Percentiles rank a stretch among this genome's conserved stretches.
These are phyloP conservation scores for Chalciporus sp. DNA, from an alignment of 1,284 basidiomycete genomes.

Conservation along the genomic window DNA sequence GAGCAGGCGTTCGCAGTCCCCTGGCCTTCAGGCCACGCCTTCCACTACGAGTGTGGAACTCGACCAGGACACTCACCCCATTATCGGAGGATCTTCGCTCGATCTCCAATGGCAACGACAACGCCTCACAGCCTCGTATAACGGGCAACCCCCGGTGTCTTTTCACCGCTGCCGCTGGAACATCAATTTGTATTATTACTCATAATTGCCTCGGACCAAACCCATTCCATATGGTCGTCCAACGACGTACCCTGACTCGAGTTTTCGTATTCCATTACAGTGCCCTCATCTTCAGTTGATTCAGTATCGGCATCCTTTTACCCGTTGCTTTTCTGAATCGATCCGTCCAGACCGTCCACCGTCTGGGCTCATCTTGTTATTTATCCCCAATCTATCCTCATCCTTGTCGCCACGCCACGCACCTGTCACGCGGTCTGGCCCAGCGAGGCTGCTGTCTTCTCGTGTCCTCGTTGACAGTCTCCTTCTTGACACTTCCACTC, in stretches of 20 bases:
- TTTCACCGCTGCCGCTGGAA: constrained; percentile 6
- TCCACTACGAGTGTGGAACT: constrained; percentile 30
- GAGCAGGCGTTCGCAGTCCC: constrained; percentile 15
- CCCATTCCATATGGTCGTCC: constrained; percentile 20
- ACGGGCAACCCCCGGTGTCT: constrained; percentile 16
- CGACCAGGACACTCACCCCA: constrained; percentile 18
- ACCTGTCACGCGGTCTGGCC: constrained; percentile 5
- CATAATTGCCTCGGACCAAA: constrained; percentile 33
- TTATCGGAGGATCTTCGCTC: constrained; percentile 25
- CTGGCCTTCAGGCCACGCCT: constrained; percentile 10
- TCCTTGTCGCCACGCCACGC: constrained; percentile 8
- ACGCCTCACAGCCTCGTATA: constrained; percentile 20
- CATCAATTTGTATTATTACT: constrained; percentile 37
- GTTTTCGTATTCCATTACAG: constrained; percentile 21
- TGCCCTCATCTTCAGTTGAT: constrained; percentile 16
- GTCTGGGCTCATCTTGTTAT: constrained; percentile 22
- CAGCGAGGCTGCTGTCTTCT: neutral
- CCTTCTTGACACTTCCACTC: constrained; percentile 1
- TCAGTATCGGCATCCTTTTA: constrained; percentile 19
- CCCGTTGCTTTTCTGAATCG: constrained; percentile 25
- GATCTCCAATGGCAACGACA: constrained; percentile 25
- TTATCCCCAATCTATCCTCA: constrained; percentile 27
- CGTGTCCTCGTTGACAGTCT: neutral
- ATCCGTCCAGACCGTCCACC: constrained; percentile 7
- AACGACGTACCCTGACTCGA: constrained; percentile 21